Base-by-base conservation (phyloP, 176 grass and related monocot genomes). In the Musa schizocarpa region DNA sequence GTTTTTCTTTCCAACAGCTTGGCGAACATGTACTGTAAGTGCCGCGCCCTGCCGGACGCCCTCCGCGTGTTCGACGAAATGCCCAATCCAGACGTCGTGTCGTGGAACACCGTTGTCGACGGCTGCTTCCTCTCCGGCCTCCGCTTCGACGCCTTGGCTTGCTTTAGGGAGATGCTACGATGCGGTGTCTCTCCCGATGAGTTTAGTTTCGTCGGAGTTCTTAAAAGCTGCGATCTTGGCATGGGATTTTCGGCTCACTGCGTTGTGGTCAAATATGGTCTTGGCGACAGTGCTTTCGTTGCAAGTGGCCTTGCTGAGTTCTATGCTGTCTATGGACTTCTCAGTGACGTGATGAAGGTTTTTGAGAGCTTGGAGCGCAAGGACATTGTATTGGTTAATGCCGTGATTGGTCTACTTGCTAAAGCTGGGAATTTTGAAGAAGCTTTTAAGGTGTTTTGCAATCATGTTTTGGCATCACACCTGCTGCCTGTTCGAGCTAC, bases 221-320 rank as follows among this genome's bases (percentile, higher is more conserved):
- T 75, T 20, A 75, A 75, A 43, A 59, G 54, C 52, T 75, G 73
- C 53, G 73, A 75, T 59, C 26, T 75, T 21, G 73, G 73, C 9
- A 58, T 59, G 73, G 73, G 73, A 5, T 61, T 48, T 10, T 29
- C 54, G 24, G 54, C 25, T 74, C 72, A 74, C 58, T 74, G 53
- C 3, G 54, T 74, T 56, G 54, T 74, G 9, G 17, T 74, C 21
- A 74, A 74, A 25, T 74, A 34, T 48, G 72, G 72, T 48, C 72
- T 74, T 43, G 72, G 72, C 9, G 54, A 58, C 72, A 74, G 72
- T 74, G 54, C 72, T 19, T 58, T 74, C 16, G 54, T 59, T 29
- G 72, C 72, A 22, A 74, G 58, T 20, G 73, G 73, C 9, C 73
- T 75, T 20, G 54, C 27, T n/a, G 73, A 75, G 73, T 75, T 75